Evolutionary conservation across 2,329 filamentous ascomycete genomes (phyloP).

Genomic region (Diplocarpon mali): DNA sequence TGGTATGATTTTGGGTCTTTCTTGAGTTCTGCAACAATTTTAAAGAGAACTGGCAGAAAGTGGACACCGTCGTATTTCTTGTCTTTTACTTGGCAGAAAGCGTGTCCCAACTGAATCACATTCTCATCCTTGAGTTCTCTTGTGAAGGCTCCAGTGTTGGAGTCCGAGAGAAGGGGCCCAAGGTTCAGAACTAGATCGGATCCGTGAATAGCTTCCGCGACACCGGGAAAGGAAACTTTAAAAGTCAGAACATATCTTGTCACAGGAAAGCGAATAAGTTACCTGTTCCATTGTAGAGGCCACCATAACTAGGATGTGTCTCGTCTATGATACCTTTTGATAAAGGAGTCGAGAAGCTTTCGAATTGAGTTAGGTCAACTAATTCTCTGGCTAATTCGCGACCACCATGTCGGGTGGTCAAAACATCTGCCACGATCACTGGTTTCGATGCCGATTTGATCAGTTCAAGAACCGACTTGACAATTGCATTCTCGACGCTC

Average conservation of each 20-base stretch:
- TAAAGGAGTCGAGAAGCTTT: slow-evolving; percentile 36
- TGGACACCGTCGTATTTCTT: slow-evolving; percentile 29
- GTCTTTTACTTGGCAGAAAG: slow-evolving; percentile 18
- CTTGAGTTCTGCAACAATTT: slow-evolving; percentile 38
- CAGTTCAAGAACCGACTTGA: slow-evolving; percentile 30
- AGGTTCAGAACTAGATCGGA: slow-evolving; percentile 37
- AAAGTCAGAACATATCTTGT: background rate
- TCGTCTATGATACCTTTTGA: slow-evolving; percentile 42
- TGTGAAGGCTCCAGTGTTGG: slow-evolving; percentile 34
- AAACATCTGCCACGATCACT: slow-evolving; percentile 41
- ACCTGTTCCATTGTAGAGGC: slow-evolving; percentile 36
- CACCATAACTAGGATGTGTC: slow-evolving; percentile 35
- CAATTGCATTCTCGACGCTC: slow-evolving; percentile 20
- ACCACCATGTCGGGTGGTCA: slow-evolving; percentile 26
- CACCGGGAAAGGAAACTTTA: slow-evolving; percentile 20
- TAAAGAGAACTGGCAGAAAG: slow-evolving; percentile 66
- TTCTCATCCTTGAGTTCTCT: slow-evolving; percentile 27
- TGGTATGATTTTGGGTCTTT: slow-evolving; percentile 10
- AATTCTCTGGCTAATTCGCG: slow-evolving; percentile 27
- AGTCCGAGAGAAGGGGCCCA: slow-evolving; percentile 36
- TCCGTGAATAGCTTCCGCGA: slow-evolving; percentile 30
- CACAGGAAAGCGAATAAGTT: slow-evolving; percentile 16
- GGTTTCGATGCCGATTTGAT: slow-evolving; percentile 36
- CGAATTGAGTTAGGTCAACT: slow-evolving; percentile 33
- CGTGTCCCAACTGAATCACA: slow-evolving; percentile 13